A percentile compares a stretch with the other conserved stretches of the same genome.
Conservation (phyloP, 441 rosid genomes). For the Erysimum pusillum region DNA sequence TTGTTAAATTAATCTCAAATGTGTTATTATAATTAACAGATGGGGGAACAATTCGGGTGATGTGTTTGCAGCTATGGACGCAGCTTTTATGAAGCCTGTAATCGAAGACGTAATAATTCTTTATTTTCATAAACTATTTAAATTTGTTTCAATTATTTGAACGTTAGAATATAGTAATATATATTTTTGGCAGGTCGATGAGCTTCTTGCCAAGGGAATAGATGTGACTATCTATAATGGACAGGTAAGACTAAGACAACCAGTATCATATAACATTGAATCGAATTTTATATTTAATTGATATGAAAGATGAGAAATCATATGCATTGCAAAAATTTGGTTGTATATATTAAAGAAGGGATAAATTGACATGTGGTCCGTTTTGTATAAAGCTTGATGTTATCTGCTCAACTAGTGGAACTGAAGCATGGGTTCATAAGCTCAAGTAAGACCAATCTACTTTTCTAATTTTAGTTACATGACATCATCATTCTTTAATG, state of each 20-base stretch:
- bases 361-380: conserved; percentile 21
- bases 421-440: conserved; percentile 89
- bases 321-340: background rate
- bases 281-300: background rate
- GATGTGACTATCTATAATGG: conserved; percentile 88
- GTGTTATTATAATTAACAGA: conserved; percentile 45
- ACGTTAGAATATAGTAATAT: conserved; percentile 7
- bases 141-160: background rate
- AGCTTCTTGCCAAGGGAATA: conserved; percentile 80
- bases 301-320: conserved; percentile 2
- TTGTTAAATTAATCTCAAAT: background rate
- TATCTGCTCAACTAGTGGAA: conserved; percentile 86
- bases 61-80: conserved; percentile 60
- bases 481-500: conserved; percentile 8
- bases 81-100: conserved; percentile 86
- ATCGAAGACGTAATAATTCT: conserved; percentile 62
- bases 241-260: conserved; percentile 76
- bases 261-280: background rate
- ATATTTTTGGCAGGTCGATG: conserved; percentile 67
- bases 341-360: background rate
- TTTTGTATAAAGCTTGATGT: conserved; percentile 73
- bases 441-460: conserved; percentile 65
- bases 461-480: background rate
- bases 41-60: conserved; percentile 75
- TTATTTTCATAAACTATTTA: background rate